These are phyloP conservation scores for Lachnellula subtilissima DNA, from an alignment of 2,329 filamentous ascomycete species.

Conservation along the genomic window DNA sequence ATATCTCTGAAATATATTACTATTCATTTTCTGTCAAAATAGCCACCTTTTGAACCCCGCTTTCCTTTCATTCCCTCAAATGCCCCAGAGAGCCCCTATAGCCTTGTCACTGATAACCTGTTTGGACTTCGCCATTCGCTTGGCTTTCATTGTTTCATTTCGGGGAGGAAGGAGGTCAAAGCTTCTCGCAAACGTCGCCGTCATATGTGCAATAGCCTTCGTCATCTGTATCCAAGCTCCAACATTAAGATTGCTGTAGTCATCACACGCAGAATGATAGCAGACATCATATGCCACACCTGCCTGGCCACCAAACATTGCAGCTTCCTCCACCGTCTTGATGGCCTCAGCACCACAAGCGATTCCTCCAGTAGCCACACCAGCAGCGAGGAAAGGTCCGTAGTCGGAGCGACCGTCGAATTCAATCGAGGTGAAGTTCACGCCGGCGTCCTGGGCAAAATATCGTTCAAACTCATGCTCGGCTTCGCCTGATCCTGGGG, in stretches of 20 bases:
- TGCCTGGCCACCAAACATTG: constrained; percentile 63
- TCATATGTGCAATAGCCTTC: constrained; percentile 38
- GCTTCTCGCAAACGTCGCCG: constrained; percentile 14
- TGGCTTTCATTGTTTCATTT: background rate
- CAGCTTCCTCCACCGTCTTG: constrained; percentile 63
- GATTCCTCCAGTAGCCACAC: constrained; percentile 68
- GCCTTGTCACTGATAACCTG: background rate
- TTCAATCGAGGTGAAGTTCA: constrained; percentile 26
- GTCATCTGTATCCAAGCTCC: constrained; percentile 57
- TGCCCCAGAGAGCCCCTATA: background rate
- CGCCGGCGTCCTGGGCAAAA: constrained; percentile 10
- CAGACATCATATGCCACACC: constrained; percentile 52
- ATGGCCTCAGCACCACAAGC: constrained; percentile 71
- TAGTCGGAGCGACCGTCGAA: constrained; percentile 79
- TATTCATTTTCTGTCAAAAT: too few species aligned
- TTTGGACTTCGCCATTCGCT: background rate
- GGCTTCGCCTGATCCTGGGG: constrained; percentile 48
- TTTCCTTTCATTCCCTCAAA: background rate
- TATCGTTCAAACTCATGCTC: constrained; percentile 16
- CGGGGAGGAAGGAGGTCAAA: constrained; percentile 7
- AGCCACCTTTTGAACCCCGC: too few species aligned
- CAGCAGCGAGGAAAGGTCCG: constrained; percentile 65
- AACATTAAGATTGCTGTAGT: constrained; percentile 50
- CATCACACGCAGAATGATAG: constrained; percentile 58
- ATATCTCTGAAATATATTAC: too few species aligned